These are phyloP conservation scores for Helicocarpus griseus DNA, from an alignment of 2,329 filamentous ascomycete species.

Conservation along the genomic window DNA sequence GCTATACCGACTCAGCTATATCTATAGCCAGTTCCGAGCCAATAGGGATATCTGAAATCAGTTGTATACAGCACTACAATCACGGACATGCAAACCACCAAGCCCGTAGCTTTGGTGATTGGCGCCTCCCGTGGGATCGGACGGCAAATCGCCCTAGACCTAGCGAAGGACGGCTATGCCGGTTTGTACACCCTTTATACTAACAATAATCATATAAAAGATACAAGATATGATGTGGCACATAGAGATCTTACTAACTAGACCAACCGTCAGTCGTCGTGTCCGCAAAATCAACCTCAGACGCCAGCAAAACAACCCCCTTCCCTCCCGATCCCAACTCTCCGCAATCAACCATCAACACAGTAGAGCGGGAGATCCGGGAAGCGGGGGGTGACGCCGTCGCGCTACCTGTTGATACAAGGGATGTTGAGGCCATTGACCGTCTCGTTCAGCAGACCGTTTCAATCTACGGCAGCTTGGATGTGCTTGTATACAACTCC, in stretches of 20 bases:
- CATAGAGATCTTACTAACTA: neutral
- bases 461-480: conserved; percentile 52
- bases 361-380: conserved; percentile 64
- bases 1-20: too few species aligned
- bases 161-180: conserved; percentile 60
- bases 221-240: neutral
- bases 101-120: conserved; percentile 57
- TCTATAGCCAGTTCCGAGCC: too few species aligned
- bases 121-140: conserved; percentile 75
- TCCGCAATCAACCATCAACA: conserved; percentile 64
- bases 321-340: conserved; percentile 74
- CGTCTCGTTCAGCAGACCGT: conserved; percentile 51
- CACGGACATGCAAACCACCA: conserved; percentile 7
- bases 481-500: conserved; percentile 72
- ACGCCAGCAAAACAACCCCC: conserved; percentile 45
- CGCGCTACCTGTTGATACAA: conserved; percentile 61
- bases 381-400: conserved; percentile 54
- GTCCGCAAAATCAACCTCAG: conserved; percentile 63
- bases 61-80: neutral
- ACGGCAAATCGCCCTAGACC: conserved; percentile 66
- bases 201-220: neutral
- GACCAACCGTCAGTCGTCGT: conserved; percentile 53
- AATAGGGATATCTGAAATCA: too few species aligned
- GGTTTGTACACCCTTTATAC: conserved; percentile 40
- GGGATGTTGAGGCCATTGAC: conserved; percentile 52